Percentiles rank a stretch among this genome's conserved stretches.
phyloP scores from a whole-genome alignment of 1,284 basidiomycete genomes.

The Apiotrichum akiyoshidainum region DNA sequence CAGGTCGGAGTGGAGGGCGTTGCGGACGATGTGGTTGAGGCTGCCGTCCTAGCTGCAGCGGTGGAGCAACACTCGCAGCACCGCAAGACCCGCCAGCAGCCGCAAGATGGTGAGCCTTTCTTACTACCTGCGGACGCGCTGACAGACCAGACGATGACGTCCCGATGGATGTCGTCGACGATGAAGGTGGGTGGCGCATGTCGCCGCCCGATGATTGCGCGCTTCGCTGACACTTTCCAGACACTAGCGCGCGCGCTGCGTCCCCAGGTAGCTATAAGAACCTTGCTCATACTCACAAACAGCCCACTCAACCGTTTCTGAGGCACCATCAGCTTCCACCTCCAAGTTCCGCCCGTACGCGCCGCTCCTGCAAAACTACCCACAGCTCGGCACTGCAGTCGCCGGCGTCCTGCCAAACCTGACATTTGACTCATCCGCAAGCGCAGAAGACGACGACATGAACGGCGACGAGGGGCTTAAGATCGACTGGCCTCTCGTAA shows the following conservation, averaged over 20 bases:
- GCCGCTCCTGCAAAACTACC: conserved; percentile 36
- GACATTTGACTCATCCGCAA: not conserved
- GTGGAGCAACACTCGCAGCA: conserved; percentile 5
- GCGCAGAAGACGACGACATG: not conserved
- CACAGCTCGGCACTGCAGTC: conserved; percentile 24
- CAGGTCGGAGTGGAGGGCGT: conserved; percentile 6
- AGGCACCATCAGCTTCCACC: not conserved
- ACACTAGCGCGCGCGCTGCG: not conserved
- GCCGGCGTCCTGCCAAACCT: not conserved
- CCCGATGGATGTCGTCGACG: conserved; percentile 4
- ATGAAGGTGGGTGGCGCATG: conserved; percentile 7
- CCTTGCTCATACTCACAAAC: not conserved
- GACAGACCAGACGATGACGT: conserved; percentile 3
- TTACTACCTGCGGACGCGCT: not conserved
- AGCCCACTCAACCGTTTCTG: not conserved
- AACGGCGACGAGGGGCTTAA: not conserved
- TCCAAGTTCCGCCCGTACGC: conserved; percentile 23
- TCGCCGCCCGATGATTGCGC: not conserved
- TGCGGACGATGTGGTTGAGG: conserved; percentile 10
- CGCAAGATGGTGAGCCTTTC: not conserved
- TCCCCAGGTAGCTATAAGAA: not conserved
- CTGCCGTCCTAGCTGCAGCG: conserved; percentile 10
- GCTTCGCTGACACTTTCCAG: not conserved
- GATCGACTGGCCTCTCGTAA: conserved; percentile 30
- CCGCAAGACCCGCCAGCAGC: not conserved